Percentiles rank a stretch among this genome's conserved stretches.
Evolutionary conservation across 805 yeast genomes (phyloP).

Genomic region (Blastobotrys mokoenaii): DNA sequence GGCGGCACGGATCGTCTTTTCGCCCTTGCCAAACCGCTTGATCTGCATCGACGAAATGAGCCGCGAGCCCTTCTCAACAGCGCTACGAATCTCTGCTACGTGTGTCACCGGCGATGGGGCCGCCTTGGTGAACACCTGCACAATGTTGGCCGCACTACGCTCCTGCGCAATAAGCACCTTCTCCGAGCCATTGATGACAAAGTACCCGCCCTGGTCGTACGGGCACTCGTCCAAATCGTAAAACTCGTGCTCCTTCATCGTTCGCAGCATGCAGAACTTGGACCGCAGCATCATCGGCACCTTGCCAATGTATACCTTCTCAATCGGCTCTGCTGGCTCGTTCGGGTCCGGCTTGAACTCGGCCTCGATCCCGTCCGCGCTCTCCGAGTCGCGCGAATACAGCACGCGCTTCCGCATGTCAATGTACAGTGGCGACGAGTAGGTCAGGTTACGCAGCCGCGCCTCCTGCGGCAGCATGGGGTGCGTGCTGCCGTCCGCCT

Average conservation of each 20-base stretch:
- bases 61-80: conserved; percentile 94
- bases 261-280: conserved; percentile 87
- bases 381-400: conserved; percentile 64
- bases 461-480: conserved; percentile 98
- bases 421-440: conserved; percentile 91
- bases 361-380: conserved; percentile 33
- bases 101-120: conserved; percentile 96
- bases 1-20: conserved; percentile 85
- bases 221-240: conserved; percentile 98
- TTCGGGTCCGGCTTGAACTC: conserved; percentile 53
- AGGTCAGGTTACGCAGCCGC: conserved; percentile 88
- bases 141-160: conserved; percentile 96
- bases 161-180: conserved; percentile 98
- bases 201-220: conserved; percentile 99
- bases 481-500: conserved; percentile 99
- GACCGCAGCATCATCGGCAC: conserved; percentile 98
- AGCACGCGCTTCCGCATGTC: conserved; percentile 90
- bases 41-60: conserved; percentile 90
- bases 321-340: conserved; percentile 61
- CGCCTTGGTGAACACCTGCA: conserved; percentile 95
- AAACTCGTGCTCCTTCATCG: conserved; percentile 83
- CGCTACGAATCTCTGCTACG: conserved; percentile 93
- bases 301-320: conserved; percentile 86
- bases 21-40: conserved; percentile 78
- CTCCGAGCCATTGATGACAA: conserved; percentile 96